Evolutionary conservation across 2,329 filamentous ascomycete species (phyloP).

Genomic region (Aspergillus sp.): DNA sequence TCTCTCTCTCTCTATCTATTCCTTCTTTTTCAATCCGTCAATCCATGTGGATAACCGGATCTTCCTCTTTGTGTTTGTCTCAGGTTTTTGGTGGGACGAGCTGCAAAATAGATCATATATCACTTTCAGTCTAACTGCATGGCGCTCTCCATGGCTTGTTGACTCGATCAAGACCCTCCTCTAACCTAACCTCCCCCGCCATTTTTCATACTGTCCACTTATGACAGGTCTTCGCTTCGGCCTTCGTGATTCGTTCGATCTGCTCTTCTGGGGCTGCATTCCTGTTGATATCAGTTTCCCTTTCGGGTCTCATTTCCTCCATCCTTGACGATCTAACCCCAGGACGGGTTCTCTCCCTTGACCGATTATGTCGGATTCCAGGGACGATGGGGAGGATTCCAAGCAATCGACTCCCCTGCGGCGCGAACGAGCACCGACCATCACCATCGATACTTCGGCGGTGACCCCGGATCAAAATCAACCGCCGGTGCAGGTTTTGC

Average conservation of each 20-base stretch:
- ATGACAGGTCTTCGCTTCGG: not conserved
- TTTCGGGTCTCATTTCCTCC: constrained; percentile 1
- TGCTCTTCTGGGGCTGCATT: constrained; percentile 17
- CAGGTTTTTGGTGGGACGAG: not conserved
- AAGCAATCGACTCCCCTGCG: constrained; percentile 29
- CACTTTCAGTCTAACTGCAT: not conserved
- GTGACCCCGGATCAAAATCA: constrained; percentile 34
- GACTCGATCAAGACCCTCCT: not conserved
- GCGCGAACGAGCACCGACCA: constrained; percentile 47
- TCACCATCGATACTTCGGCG: constrained; percentile 54
- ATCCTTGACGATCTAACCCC: not conserved
- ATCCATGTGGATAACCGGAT: not conserved
- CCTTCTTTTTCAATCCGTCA: no score
- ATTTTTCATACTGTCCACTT: not conserved
- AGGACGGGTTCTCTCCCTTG: constrained; percentile 5
- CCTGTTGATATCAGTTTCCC: constrained; percentile 12
- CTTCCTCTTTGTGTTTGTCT: not conserved
- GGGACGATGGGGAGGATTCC: constrained; percentile 20
- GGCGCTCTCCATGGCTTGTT: not conserved
- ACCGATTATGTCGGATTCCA: constrained; percentile 27
- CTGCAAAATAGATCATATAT: not conserved
- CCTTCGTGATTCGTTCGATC: constrained; percentile 3
- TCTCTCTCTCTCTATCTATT: no score
- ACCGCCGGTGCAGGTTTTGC: constrained; percentile 28
- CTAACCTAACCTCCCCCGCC: no score